Conservation (phyloP, 805 yeast species). For the Schwanniomyces yamadae region DNA sequence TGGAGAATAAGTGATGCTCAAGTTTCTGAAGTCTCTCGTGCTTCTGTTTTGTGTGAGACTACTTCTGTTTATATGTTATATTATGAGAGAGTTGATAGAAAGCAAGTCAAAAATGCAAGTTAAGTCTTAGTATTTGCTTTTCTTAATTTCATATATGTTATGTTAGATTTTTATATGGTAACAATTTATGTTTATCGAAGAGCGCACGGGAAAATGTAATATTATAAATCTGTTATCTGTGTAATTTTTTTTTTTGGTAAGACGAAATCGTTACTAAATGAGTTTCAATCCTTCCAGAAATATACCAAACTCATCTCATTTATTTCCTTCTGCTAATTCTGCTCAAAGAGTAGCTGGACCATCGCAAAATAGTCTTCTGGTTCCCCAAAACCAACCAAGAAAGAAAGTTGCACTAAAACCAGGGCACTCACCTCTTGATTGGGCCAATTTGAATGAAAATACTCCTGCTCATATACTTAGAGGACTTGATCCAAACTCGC, state of each 20-base stretch:
- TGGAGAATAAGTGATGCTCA: constrained; percentile 86
- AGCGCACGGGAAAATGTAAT: too few relatives aligned
- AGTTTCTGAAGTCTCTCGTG: constrained; percentile 58
- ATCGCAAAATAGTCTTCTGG: constrained; percentile 12
- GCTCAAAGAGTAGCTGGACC: constrained; percentile 29
- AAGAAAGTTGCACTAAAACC: constrained; percentile 65
- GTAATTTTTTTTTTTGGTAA: background rate
- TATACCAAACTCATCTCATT: background rate
- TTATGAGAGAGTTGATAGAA: constrained; percentile 58
- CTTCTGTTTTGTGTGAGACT: constrained; percentile 64
- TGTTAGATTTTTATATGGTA: too few relatives aligned
- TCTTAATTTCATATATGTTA: too few relatives aligned
- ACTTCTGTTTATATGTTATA: constrained; percentile 83
- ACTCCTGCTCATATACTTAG: constrained; percentile 48
- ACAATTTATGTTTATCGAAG: too few relatives aligned
- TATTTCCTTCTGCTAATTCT: constrained; percentile 37
- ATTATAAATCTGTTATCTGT: too few relatives aligned
- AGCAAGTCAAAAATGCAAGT: constrained; percentile 18
- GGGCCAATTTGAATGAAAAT: constrained; percentile 63
- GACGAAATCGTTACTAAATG: background rate
- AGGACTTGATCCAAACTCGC: constrained; percentile 50
- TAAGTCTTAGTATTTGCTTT: too few relatives aligned
- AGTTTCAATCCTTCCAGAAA: background rate
- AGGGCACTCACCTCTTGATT: constrained; percentile 83
- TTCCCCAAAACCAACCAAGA: constrained; percentile 14